A percentile compares a stretch with the other conserved stretches of the same genome.
Evolutionary conservation across 441 rosid genomes (phyloP).

Genomic region (Arabidopsis hybrid): DNA sequence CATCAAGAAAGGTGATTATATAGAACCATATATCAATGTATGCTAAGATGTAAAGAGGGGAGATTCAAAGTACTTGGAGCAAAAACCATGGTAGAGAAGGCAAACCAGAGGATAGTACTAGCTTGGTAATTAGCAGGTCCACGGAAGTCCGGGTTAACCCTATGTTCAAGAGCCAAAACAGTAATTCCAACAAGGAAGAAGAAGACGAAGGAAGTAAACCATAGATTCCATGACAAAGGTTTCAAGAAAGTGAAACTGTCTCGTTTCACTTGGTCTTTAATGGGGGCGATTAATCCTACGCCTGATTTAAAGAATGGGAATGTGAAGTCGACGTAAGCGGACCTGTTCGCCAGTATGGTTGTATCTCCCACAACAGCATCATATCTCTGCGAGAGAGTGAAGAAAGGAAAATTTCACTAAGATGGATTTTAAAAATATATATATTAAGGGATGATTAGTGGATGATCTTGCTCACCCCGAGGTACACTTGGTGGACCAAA

Average conservation of each 20-base stretch:
- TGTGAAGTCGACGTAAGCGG: constrained; percentile 61
- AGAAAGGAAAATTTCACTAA: neutral
- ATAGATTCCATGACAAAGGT: constrained; percentile 66
- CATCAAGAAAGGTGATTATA: neutral
- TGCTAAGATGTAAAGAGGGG: neutral
- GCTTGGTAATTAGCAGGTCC: constrained; percentile 45
- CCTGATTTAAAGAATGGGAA: constrained; percentile 64
- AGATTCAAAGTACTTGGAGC: constrained; percentile 56
- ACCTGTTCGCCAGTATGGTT: constrained; percentile 57
- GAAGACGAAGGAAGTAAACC: constrained; percentile 54
- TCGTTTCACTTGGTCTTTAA: constrained; percentile 42
- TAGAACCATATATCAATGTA: neutral
- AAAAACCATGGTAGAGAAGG: constrained; percentile 79
- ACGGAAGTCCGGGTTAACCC: constrained; percentile 63
- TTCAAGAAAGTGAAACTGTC: constrained; percentile 57
- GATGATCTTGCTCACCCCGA: constrained; percentile 44
- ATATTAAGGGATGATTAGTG: neutral
- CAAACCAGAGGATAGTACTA: constrained; percentile 63
- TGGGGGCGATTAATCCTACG: constrained; percentile 57
- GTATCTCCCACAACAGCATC: constrained; percentile 69
- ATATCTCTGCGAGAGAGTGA: constrained; percentile 35
- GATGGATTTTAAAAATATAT: neutral
- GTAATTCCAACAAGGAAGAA: constrained; percentile 58
- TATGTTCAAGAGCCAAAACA: constrained; percentile 70
- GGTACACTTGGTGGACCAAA: constrained; percentile 44